Percentiles rank a stretch among this genome's conserved stretches.
Conservation (phyloP, 225 moss, liverwort and hornwort species). For the Straminergon stramineum region DNA sequence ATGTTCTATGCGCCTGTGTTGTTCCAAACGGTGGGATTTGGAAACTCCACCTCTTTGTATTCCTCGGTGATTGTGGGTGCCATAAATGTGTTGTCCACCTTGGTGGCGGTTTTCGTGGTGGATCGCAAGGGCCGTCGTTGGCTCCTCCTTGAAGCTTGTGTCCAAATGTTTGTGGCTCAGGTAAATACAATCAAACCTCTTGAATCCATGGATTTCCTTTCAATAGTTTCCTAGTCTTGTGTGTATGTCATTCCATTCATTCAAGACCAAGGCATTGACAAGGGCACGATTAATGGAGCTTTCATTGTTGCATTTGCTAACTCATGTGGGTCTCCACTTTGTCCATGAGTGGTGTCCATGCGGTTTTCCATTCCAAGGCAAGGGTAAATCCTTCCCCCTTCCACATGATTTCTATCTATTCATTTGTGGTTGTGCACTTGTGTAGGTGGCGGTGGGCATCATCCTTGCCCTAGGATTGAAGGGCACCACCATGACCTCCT, state of each 20-base stretch:
- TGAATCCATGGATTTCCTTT: too few relatives aligned
- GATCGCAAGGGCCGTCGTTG: not conserved
- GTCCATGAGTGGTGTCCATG: too few relatives aligned
- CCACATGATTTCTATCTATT: not conserved
- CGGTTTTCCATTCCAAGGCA: not conserved
- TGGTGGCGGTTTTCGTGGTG: not conserved
- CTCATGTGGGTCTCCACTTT: not conserved
- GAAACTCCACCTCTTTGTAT: not conserved
- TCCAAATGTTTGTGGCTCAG: not conserved
- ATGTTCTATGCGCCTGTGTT: not conserved
- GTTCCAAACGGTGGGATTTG: not conserved
- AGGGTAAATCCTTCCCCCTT: not conserved
- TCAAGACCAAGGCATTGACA: not conserved
- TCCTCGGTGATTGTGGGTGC: not conserved
- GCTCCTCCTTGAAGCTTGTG: not conserved
- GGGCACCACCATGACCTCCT: not conserved
- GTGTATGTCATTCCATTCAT: not conserved
- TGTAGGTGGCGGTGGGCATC: slow-evolving; percentile 18
- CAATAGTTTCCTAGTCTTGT: not conserved
- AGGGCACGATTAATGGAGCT: not conserved
- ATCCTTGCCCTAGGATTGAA: slow-evolving; percentile 23
- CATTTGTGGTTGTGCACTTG: not conserved
- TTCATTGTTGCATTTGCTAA: not conserved
- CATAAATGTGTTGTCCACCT: not conserved
- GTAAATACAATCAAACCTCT: not conserved